Percentiles rank a stretch among this genome's conserved stretches.
phyloP scores from a whole-genome alignment of 2,329 filamentous ascomycete genomes.

The Magnaporthiopsis poae region DNA sequence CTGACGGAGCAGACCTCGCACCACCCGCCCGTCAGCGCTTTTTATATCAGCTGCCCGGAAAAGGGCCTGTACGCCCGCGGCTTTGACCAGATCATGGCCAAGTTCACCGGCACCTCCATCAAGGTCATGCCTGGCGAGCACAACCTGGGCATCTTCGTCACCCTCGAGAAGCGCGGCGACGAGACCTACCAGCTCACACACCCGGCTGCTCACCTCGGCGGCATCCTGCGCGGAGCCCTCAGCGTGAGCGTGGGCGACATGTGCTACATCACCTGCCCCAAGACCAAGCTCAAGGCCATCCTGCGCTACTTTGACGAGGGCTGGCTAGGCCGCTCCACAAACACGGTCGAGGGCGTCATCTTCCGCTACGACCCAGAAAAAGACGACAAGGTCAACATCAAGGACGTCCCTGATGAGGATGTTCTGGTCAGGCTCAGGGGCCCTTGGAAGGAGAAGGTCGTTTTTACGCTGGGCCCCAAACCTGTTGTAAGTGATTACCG shows the following conservation, averaged over 20 bases:
- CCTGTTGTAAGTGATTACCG: slow-evolving; percentile 43
- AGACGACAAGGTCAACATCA: slow-evolving; percentile 68
- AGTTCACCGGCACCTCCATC: slow-evolving; percentile 92
- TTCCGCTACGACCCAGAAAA: slow-evolving; percentile 85
- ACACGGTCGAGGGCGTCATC: slow-evolving; percentile 81
- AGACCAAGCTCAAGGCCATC: slow-evolving; percentile 84
- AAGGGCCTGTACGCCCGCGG: slow-evolving; percentile 79
- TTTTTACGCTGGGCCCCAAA: slow-evolving; percentile 51
- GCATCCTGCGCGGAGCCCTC: slow-evolving; percentile 75
- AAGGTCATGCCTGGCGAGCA: slow-evolving; percentile 85
- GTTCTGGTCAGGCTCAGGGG: slow-evolving; percentile 74
- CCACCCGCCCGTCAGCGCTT: slow-evolving; percentile 93
- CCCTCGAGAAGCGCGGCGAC: slow-evolving; percentile 64
- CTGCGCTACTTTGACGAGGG: slow-evolving; percentile 88
- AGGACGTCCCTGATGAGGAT: slow-evolving; percentile 77
- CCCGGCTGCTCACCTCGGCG: slow-evolving; percentile 83
- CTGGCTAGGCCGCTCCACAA: slow-evolving; percentile 84
- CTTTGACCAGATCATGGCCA: slow-evolving; percentile 92
- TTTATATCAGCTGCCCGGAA: slow-evolving; percentile 84
- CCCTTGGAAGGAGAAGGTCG: slow-evolving; percentile 67
- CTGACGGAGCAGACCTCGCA: slow-evolving; percentile 97
- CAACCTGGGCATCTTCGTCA: slow-evolving; percentile 93
- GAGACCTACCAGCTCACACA: slow-evolving; percentile 95
- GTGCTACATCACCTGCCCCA: slow-evolving; percentile 80
- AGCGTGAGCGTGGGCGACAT: slow-evolving; percentile 83